These are phyloP conservation scores for Fusarium phyllophilum DNA, from an alignment of 2,329 filamentous ascomycete genomes.

Conservation along the genomic window DNA sequence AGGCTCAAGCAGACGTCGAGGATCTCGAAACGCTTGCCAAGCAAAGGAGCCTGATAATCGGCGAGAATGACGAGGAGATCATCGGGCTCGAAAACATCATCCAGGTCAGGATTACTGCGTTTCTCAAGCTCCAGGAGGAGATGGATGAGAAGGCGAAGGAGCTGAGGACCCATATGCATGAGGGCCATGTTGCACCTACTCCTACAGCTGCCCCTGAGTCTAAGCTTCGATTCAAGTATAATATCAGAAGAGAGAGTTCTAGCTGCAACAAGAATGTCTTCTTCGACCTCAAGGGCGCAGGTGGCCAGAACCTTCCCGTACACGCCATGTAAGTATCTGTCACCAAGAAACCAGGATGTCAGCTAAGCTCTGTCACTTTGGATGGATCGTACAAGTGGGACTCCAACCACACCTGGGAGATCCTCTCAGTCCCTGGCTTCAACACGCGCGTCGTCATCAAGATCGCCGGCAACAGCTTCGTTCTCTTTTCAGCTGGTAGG, in stretches of 20 bases:
- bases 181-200: background rate
- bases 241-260: background rate
- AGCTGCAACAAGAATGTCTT: background rate
- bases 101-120: background rate
- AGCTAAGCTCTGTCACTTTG: rapidly evolving
- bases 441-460: background rate
- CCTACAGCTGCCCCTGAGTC: background rate
- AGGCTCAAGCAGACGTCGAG: background rate
- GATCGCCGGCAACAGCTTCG: background rate
- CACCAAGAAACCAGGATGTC: too few species aligned
- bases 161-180: background rate
- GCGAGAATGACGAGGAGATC: background rate
- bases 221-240: background rate
- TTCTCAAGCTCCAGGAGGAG: background rate
- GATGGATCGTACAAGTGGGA: background rate
- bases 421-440: background rate
- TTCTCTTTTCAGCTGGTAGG: background rate
- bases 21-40: background rate
- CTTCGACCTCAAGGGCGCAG: background rate
- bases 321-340: background rate
- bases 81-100: background rate
- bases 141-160: background rate
- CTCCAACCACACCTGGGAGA: background rate
- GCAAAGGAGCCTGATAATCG: background rate
- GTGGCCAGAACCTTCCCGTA: background rate